These are phyloP conservation scores for Amborella trichopoda DNA, from an alignment of 164 flowering plant genomes.

Conservation along the genomic window DNA sequence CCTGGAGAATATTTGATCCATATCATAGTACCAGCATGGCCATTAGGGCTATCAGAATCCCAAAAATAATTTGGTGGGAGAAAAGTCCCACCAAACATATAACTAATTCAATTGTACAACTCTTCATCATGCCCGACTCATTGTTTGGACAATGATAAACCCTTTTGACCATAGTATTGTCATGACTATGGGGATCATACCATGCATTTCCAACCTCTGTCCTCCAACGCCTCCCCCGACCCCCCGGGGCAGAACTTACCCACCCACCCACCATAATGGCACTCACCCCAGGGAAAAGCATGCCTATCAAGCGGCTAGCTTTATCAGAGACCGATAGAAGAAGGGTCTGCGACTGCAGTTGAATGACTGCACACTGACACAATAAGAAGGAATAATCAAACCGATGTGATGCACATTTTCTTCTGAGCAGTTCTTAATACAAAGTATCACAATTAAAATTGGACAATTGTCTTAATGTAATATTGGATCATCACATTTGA, in stretches of 20 bases:
- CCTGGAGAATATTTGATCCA: too few species aligned
- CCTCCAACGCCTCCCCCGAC: background rate
- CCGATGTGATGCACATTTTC: too few species aligned
- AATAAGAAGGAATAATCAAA: too few species aligned
- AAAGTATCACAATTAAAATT: too few species aligned
- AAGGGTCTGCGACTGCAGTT: constrained; percentile 85
- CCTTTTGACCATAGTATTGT: background rate
- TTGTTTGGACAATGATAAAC: background rate
- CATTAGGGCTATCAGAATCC: too few species aligned
- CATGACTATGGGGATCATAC: background rate
- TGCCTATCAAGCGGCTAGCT: constrained; percentile 93
- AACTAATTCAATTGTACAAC: background rate
- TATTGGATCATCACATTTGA: too few species aligned
- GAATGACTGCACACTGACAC: constrained; percentile 94
- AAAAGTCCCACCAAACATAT: too few species aligned
- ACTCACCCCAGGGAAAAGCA: constrained; percentile 98
- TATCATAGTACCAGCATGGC: too few species aligned
- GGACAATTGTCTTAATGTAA: too few species aligned
- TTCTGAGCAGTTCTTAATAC: too few species aligned
- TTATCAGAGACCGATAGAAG: constrained; percentile 93
- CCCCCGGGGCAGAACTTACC: background rate
- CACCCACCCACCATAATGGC: too few species aligned
- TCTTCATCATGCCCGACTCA: background rate
- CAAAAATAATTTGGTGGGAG: too few species aligned
- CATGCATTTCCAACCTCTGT: background rate